Conservation (phyloP, 176 grass and related monocot species). For the Luzula sylvatica region DNA sequence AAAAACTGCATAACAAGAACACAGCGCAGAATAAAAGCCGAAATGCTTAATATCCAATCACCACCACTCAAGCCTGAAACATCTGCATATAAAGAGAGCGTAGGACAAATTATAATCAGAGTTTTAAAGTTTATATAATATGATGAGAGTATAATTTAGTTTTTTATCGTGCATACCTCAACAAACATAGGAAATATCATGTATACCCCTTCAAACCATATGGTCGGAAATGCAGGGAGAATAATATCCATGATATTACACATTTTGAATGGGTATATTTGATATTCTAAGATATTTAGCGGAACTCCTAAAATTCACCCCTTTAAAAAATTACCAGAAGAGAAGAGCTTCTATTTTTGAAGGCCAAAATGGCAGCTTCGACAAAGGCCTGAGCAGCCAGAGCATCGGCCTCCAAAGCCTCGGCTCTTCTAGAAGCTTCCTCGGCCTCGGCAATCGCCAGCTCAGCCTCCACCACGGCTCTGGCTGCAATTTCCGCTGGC, state of each 20-base stretch:
- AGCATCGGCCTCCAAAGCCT: slow-evolving; percentile 58
- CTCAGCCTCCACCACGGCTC: slow-evolving; percentile 86
- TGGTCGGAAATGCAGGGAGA: too few species aligned
- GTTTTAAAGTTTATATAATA: too few species aligned
- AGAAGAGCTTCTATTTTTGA: slow-evolving; percentile 53
- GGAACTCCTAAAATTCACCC: not conserved
- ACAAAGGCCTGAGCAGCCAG: slow-evolving; percentile 58
- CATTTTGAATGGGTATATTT: too few species aligned
- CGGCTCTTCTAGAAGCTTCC: slow-evolving; percentile 66
- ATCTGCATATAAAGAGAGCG: slow-evolving; percentile 50
- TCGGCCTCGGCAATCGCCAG: slow-evolving; percentile 54
- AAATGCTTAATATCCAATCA: too few species aligned
- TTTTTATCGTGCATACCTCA: too few species aligned
- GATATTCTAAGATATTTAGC: too few species aligned
- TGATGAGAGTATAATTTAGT: too few species aligned
- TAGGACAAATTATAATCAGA: too few species aligned
- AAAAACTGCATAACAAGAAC: slow-evolving; percentile 1
- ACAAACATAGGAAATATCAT: too few species aligned
- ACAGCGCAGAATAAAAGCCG: not conserved
- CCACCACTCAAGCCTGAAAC: slow-evolving; percentile 38
- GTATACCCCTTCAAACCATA: too few species aligned
- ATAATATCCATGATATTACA: too few species aligned
- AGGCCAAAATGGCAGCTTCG: slow-evolving; percentile 36
- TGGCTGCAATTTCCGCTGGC: slow-evolving; percentile 68
- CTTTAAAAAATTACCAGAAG: slow-evolving; percentile 32